phyloP scores from a whole-genome alignment of 2,329 filamentous ascomycete genomes.

The Tolypocladium guangdongense region DNA sequence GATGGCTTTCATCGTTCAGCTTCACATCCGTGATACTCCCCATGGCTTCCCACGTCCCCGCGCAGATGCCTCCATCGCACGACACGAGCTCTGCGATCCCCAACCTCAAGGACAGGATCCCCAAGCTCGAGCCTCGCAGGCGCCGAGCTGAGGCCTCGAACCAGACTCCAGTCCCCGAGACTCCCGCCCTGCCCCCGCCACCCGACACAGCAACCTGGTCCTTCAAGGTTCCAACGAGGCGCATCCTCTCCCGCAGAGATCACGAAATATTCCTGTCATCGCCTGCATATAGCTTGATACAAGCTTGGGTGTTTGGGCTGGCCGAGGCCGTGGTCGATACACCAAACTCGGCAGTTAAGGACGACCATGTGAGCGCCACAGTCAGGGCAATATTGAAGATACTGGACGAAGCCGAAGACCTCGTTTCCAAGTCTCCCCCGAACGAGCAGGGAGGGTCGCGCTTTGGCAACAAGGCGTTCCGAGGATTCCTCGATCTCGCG shows the following conservation, averaged over 20 bases:
- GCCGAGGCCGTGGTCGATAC: conserved; percentile 69
- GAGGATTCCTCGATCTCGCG: conserved; percentile 64
- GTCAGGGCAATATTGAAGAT: conserved; percentile 57
- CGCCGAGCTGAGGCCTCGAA: conserved; percentile 41
- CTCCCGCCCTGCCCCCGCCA: conserved; percentile 60
- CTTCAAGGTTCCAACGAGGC: conserved; percentile 59
- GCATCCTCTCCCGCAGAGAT: conserved; percentile 73
- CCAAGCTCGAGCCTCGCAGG: conserved; percentile 56
- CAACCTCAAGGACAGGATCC: conserved; percentile 42
- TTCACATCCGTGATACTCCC: neutral
- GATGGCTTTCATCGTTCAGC: neutral
- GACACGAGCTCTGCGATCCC: conserved; percentile 13
- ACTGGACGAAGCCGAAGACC: conserved; percentile 55
- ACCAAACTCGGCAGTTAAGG: conserved; percentile 49
- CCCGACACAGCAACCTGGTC: conserved; percentile 47
- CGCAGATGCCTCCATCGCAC: conserved; percentile 3
- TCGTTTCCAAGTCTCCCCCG: conserved; percentile 62
- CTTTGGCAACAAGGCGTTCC: conserved; percentile 91
- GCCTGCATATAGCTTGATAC: conserved; percentile 61
- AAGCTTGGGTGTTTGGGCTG: conserved; percentile 77
- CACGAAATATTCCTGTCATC: conserved; percentile 74
- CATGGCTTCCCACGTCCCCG: conserved; percentile 15
- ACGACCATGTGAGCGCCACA: conserved; percentile 46
- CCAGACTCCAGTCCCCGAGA: conserved; percentile 57
- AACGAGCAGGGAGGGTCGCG: conserved; percentile 79